These are phyloP conservation scores for Pseudonitzschia pungens DNA, from an alignment of 108 stramenopile genomes.

Conservation along the genomic window DNA sequence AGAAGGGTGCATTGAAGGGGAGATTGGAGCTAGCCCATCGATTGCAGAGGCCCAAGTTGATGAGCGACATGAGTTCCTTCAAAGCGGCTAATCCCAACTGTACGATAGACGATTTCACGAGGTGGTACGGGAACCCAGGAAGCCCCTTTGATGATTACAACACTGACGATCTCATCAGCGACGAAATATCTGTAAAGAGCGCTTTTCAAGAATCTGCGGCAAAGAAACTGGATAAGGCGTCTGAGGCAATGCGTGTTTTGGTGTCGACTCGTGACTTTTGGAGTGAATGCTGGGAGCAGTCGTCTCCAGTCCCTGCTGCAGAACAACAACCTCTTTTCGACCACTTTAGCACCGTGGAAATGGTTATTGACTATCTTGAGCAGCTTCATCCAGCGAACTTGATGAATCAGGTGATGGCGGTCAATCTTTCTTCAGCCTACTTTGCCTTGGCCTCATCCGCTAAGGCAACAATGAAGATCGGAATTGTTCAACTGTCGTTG, in stretches of 20 bases:
- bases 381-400: conserved; percentile 82
- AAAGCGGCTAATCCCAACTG: conserved; percentile 83
- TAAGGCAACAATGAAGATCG: conserved; percentile 49
- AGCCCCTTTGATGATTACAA: conserved; percentile 71
- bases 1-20: conserved; percentile 40
- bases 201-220: conserved; percentile 31
- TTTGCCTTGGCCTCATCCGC: conserved; percentile 65
- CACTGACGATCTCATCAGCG: conserved; percentile 21
- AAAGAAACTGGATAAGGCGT: conserved; percentile 57
- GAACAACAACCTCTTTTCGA: conserved; percentile 84
- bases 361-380: conserved; percentile 77
- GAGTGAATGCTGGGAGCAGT: conserved; percentile 76
- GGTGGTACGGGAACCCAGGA: conserved; percentile 84
- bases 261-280: conserved; percentile 76
- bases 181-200: conserved; percentile 26
- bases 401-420: conserved; percentile 75
- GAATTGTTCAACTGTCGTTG: conserved; percentile 44
- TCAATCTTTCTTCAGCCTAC: conserved; percentile 66
- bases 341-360: conserved; percentile 69
- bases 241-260: conserved; percentile 67
- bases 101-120: conserved; percentile 75
- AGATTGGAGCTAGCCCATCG: conserved; percentile 72
- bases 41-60: conserved; percentile 73
- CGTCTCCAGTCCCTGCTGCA: conserved; percentile 57
- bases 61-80: conserved; percentile 86